phyloP scores from a whole-genome alignment of 1,139 yeast genomes.

The Lodderomyces parapsilosis region DNA sequence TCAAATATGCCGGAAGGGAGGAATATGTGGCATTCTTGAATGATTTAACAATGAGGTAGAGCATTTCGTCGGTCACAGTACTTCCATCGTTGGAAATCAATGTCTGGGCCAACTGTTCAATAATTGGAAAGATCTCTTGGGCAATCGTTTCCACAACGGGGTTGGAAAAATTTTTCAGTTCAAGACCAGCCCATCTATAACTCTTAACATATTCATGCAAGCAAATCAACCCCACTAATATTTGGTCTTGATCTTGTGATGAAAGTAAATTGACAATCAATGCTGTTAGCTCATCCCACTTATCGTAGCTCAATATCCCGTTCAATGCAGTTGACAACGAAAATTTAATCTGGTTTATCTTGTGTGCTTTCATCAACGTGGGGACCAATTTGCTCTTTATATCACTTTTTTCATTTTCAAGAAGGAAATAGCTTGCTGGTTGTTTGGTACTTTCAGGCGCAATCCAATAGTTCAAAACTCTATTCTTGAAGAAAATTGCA shows the following conservation, averaged over 20 bases:
- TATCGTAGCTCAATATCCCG: constrained; percentile 40
- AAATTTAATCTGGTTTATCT: constrained; percentile 31
- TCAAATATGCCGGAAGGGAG: constrained; percentile 58
- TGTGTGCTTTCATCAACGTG: constrained; percentile 37
- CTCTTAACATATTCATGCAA: constrained; percentile 55
- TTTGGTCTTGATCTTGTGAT: constrained; percentile 49
- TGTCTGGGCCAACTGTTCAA: constrained; percentile 49
- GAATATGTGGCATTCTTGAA: constrained; percentile 63
- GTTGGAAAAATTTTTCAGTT: constrained; percentile 39
- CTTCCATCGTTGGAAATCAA: constrained; percentile 31
- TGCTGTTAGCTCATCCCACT: constrained; percentile 45
- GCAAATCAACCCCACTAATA: constrained; percentile 57
- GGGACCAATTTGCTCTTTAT: constrained; percentile 55
- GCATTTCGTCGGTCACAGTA: constrained; percentile 47
- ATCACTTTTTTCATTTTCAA: constrained; percentile 47
- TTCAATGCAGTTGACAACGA: constrained; percentile 47
- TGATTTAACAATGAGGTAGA: constrained; percentile 60
- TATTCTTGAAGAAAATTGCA: constrained; percentile 67
- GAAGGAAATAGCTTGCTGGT: constrained; percentile 30
- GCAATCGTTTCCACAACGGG: constrained; percentile 50
- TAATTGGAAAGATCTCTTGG: constrained; percentile 50
- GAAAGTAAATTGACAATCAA: constrained; percentile 40
- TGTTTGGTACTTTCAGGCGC: constrained; percentile 40
- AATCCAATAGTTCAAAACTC: constrained; percentile 59
- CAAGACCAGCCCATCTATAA: constrained; percentile 56